Conservation (phyloP, 345 rosid species). For the Moricandia moricandioides region DNA sequence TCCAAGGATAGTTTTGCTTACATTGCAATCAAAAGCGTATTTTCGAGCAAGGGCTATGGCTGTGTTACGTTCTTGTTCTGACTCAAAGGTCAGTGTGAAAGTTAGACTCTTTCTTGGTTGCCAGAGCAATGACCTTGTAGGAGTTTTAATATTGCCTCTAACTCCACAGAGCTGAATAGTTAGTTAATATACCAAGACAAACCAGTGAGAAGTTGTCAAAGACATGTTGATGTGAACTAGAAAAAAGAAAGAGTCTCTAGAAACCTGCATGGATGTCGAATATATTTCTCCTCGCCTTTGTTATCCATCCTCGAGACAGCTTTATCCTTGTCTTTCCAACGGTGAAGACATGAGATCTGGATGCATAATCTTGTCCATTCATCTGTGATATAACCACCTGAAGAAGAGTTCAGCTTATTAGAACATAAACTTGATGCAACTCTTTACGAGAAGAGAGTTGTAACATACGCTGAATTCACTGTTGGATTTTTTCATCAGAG, state of each 20-base stretch:
- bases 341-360: slow-evolving; percentile 64
- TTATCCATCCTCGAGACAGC: slow-evolving; percentile 95
- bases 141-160: slow-evolving; percentile 50
- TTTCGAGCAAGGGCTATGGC: slow-evolving; percentile 79
- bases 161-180: slow-evolving; percentile 68
- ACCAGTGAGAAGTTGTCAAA: slow-evolving; percentile 10
- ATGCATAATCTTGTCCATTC: slow-evolving; percentile 82
- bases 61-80: slow-evolving; percentile 83
- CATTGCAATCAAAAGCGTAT: slow-evolving; percentile 84
- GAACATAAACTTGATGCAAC: background rate
- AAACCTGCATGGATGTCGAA: slow-evolving; percentile 85
- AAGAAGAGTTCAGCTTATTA: slow-evolving; percentile 1
- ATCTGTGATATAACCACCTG: slow-evolving; percentile 83
- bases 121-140: slow-evolving; percentile 77
- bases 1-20: slow-evolving; percentile 34
- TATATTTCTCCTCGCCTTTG: slow-evolving; percentile 95
- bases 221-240: background rate
- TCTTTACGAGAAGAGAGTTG: slow-evolving; percentile 37
- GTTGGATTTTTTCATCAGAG: slow-evolving; percentile 75
- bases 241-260: background rate
- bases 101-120: slow-evolving; percentile 86
- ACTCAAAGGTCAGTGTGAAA: slow-evolving; percentile 69
- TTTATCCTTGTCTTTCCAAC: slow-evolving; percentile 90
- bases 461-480: slow-evolving; percentile 73
- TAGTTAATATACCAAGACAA: background rate